Base-by-base conservation (phyloP, 208 protist species). In the Kentomonas sorsogonicus region DNA sequence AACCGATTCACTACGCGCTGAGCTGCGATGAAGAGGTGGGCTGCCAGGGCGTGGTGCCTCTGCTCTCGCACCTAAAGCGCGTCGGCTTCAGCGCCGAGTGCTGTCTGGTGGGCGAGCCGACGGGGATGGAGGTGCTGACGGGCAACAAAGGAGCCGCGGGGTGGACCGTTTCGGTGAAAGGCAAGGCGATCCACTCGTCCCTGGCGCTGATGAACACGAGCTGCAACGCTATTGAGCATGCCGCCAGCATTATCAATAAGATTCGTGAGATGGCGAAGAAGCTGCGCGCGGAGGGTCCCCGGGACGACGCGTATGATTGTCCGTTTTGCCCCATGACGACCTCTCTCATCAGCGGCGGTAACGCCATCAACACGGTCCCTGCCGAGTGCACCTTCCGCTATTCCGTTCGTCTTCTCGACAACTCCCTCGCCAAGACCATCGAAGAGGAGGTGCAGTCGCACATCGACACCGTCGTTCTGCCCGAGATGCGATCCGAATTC, bases 301-400 rank as follows among this genome's bases (percentile, higher is more conserved):
- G 69, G 31, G 66, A 85, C 15, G 51, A 70, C 13, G 23, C 60
- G 34, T 80, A 74, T 46, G n/a, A 36, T 4, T 69, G 67, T 25
- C 58, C 48, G 0, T 80, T 78, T 30, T 46, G 48, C 0, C 68
- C 33, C 27, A 62, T 72, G 63, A 46, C 66, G 1, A 68, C 69
- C 0, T 66, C 66, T 41, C 29, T 73, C 3, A 79, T 85, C 57
- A 63, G 62, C 11, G 69, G 70, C 34, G 74, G 74, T 18, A 75
- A 69, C 30, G 71, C 71, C 16, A 58, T 66, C n/a, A 81, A 79
- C 54, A 81, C 79, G 22, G 75, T 86, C 30, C 79, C 75, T 1
- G 79, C 66, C 18, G 61, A 82, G 23, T 86, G 74, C 60, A 40
- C 30, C 11, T 71, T 83, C 29, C 33, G 54, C 15, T 69, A 78